Evolutionary conservation across 1,139 yeast genomes (phyloP).

Genomic region (Diutina pseudorugosa): DNA sequence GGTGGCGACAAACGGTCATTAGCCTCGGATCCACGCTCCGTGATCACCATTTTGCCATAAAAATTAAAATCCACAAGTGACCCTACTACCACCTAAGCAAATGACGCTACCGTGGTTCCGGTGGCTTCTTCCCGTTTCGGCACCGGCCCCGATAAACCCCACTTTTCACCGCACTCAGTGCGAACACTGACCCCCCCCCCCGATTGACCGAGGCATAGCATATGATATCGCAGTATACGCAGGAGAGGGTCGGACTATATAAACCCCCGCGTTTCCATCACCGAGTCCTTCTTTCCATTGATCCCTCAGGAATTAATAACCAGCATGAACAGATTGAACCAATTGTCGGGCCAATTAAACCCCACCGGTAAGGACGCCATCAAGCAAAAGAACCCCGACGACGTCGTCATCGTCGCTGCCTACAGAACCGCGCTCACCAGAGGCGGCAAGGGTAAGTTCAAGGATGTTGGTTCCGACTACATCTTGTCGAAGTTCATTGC

Average conservation of each 20-base stretch:
- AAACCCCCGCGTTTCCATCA: neutral
- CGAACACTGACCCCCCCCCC: neutral
- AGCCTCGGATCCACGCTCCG: too few relatives aligned
- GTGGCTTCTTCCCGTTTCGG: neutral
- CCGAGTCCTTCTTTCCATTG: neutral
- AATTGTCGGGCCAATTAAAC: slow-evolving; percentile 43
- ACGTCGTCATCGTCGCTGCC: slow-evolving; percentile 61
- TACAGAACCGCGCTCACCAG: slow-evolving; percentile 82
- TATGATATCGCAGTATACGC: neutral
- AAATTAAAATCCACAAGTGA: too few relatives aligned
- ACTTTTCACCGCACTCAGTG: neutral
- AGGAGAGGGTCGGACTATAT: neutral
- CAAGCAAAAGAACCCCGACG: slow-evolving; percentile 59
- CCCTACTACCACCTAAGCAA: too few relatives aligned
- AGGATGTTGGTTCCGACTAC: slow-evolving; percentile 67
- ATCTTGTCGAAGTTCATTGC: slow-evolving; percentile 51
- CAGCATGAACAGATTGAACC: slow-evolving; percentile 48
- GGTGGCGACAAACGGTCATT: too few relatives aligned
- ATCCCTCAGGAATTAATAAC: neutral
- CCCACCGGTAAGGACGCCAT: slow-evolving; percentile 33
- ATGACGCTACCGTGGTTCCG: too few relatives aligned
- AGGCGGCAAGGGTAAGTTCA: slow-evolving; percentile 76
- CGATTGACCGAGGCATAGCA: slow-evolving; percentile 1
- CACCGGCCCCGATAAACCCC: neutral
- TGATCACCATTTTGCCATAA: too few relatives aligned